Evolutionary conservation across 441 rosid genomes (phyloP), one percentile per base, ranked within the genome.

Genomic region (California macrophylla): DNA sequence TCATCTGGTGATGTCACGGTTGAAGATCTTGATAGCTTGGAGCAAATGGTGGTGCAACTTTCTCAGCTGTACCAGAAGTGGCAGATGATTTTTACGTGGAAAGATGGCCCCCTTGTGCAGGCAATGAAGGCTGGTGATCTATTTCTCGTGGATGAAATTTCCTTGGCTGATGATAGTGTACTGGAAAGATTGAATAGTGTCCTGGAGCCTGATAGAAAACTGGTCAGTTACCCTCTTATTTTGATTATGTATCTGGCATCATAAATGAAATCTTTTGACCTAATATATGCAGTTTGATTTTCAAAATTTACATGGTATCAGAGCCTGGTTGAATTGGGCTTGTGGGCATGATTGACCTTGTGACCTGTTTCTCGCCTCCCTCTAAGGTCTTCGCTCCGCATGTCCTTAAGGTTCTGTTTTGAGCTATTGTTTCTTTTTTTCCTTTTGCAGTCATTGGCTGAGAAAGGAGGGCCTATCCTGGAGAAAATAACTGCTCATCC

Each of bases 81-180:
- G 99, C 88, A 87, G 71, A 76, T 88, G 63, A 88, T 95, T 68
- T 95, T 95, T 81, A 77, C 76, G 69, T 95, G 99, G 99, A 97
- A 92, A 82, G 99, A 92, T 86, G 99, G 99, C 25, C 96, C 99
- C 71, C 95, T 95, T 67, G 95, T 95, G 76, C 85, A 86, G 76
- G 89, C 98, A 30, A 95, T 95, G 99, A 90, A 81, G 84, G 81
- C 85, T 72, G 96, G 99, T 69, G 86, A 90, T 81, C 79, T 95
- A 21, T 81, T 95, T 81, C 97, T 95, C 63, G 80, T 88, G 69
- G 99, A 95, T 89, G 99, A 95, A 82, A 92, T 95, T 80, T 95
- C 99, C 45, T 76, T 95, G 87, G 98, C 99, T 75, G 98, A 95
- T 88, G 99, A 95, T 77, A 92, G 99, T 68, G 98, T 95, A 0